Conservation (phyloP, 1,284 basidiomycete genomes). For the Rhodotorula sp. region DNA sequence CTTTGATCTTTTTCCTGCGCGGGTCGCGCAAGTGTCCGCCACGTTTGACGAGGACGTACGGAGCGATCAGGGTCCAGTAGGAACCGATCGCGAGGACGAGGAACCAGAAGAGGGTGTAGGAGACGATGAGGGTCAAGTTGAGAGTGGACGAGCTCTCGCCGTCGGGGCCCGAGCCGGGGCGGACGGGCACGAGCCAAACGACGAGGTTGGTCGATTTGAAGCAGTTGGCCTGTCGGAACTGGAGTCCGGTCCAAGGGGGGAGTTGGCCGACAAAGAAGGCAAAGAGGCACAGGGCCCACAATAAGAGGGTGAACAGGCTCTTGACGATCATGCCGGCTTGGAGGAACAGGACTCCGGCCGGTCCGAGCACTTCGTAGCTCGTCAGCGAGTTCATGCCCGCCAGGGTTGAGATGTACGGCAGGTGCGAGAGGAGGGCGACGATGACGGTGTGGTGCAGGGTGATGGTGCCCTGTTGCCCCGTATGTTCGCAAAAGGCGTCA, state of each 20-base stretch:
- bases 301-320: constrained; percentile 15
- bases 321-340: constrained; percentile 33
- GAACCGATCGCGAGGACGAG: constrained; percentile 27
- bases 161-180: not conserved
- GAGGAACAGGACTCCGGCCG: constrained; percentile 24
- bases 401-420: constrained; percentile 29
- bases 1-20: constrained; percentile 18
- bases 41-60: constrained; percentile 18
- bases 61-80: constrained; percentile 36
- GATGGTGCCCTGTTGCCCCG: constrained; percentile 5
- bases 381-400: constrained; percentile 31
- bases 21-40: constrained; percentile 30
- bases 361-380: constrained; percentile 29
- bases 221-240: constrained; percentile 36
- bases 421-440: constrained; percentile 26
- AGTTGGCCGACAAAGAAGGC: constrained; percentile 22
- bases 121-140: constrained; percentile 8
- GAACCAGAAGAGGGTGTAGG: constrained; percentile 30
- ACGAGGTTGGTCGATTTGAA: constrained; percentile 23
- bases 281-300: constrained; percentile 33
- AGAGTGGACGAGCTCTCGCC: not conserved
- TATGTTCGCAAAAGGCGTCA: not conserved
- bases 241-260: constrained; percentile 16
- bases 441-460: constrained; percentile 33
- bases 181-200: constrained; percentile 26